These are phyloP conservation scores for Camellia lanceoleosa DNA, from an alignment of 148 eudicot species.

Conservation along the genomic window DNA sequence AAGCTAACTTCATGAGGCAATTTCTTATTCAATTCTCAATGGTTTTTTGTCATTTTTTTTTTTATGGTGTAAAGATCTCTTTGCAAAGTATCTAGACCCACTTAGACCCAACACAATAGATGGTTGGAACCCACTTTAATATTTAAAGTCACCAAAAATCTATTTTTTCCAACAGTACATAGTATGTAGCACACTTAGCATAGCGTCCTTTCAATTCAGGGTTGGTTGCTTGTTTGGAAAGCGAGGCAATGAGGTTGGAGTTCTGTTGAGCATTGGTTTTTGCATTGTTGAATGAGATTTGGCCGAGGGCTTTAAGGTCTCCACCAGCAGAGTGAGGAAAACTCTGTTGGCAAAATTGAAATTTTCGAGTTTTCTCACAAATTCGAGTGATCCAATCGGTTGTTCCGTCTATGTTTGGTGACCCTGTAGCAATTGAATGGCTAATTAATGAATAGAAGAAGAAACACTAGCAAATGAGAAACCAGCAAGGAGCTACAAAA, in stretches of 20 bases:
- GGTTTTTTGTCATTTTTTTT: too few species aligned
- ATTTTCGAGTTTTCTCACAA: background rate
- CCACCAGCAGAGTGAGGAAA: conserved; percentile 1
- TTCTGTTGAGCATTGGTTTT: background rate
- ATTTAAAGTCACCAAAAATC: too few species aligned
- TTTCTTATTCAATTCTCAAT: too few species aligned
- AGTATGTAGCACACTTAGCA: background rate
- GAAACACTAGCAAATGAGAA: background rate
- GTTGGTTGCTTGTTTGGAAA: background rate
- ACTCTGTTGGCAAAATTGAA: background rate
- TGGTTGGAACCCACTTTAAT: too few species aligned
- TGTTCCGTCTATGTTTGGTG: background rate
- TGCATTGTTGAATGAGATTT: conserved; percentile 11
- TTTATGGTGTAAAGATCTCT: too few species aligned
- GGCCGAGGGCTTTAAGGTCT: conserved; percentile 17
- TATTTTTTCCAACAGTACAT: too few species aligned
- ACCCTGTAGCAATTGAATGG: background rate
- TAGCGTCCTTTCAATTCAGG: background rate
- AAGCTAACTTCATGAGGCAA: too few species aligned
- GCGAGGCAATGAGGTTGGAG: background rate
- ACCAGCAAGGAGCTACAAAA: background rate
- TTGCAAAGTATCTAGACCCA: too few species aligned
- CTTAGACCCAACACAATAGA: too few species aligned
- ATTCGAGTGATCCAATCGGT: background rate
- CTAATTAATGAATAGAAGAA: background rate